These are phyloP conservation scores for Acacia acuminata DNA, from an alignment of 306 rosid genomes.

Conservation along the genomic window DNA sequence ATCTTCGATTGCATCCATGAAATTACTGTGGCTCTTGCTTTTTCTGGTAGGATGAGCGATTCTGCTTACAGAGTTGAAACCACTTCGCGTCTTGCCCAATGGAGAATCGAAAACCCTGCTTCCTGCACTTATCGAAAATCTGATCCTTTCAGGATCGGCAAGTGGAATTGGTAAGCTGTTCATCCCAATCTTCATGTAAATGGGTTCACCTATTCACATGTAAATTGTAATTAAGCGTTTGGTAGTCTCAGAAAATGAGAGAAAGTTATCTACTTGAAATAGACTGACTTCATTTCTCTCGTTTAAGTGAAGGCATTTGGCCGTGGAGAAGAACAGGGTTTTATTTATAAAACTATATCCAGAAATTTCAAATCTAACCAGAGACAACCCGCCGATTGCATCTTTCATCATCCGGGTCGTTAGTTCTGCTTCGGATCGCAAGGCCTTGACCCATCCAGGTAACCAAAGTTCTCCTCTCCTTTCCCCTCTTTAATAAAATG, in stretches of 20 bases:
- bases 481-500: not conserved
- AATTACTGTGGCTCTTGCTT: conserved; percentile 75
- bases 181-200: not conserved
- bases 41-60: conserved; percentile 86
- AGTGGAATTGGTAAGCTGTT: conserved; percentile 82
- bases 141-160: conserved; percentile 96
- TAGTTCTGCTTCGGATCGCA: conserved; percentile 80
- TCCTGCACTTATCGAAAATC: conserved; percentile 97
- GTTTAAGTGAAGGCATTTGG: conserved; percentile 76
- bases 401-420: conserved; percentile 79
- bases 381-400: conserved; percentile 91
- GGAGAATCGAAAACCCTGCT: conserved; percentile 92
- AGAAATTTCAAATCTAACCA: conserved; percentile 78
- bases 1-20: conserved; percentile 96
- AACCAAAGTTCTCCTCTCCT: not conserved
- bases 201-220: conserved; percentile 31
- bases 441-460: conserved; percentile 86
- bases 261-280: not conserved
- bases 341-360: conserved; percentile 80
- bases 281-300: not conserved
- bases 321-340: conserved; percentile 86
- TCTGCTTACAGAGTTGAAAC: conserved; percentile 90
- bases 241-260: conserved; percentile 6
- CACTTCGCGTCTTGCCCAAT: conserved; percentile 94
- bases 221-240: conserved; percentile 16